A percentile compares a stretch with the other conserved stretches of the same genome.
phyloP scores from a whole-genome alignment of 495 filamentous ascomycete genomes.

The Trichoderma asperelloides region DNA sequence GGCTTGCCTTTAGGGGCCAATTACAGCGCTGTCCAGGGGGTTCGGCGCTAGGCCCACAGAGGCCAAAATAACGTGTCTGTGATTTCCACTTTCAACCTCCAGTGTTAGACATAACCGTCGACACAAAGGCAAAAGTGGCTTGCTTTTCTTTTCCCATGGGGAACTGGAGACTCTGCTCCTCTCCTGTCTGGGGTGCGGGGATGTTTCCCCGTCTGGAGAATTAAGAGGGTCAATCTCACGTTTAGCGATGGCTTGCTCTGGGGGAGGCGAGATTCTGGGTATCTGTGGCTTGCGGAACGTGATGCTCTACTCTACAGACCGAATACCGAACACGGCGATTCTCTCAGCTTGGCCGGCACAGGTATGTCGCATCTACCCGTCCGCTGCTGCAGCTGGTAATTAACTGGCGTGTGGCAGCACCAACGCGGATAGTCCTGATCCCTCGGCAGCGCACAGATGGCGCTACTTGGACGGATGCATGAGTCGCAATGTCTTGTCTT shows the following conservation, averaged over 20 bases:
- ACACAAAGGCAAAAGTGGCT: neutral
- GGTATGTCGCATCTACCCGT: too few species aligned
- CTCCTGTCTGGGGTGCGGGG: constrained; percentile 4
- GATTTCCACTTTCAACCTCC: neutral
- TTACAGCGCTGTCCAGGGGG: constrained; percentile 5
- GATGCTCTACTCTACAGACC: too few species aligned
- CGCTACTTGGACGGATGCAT: neutral
- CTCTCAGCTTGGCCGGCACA: too few species aligned
- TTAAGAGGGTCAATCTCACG: neutral
- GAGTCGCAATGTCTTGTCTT: neutral
- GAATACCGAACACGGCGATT: too few species aligned
- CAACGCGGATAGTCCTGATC: neutral
- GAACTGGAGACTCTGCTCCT: constrained; percentile 3
- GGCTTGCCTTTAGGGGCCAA: neutral
- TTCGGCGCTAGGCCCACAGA: neutral
- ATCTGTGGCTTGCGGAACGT: too few species aligned
- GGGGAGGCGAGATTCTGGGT: neutral
- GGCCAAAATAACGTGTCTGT: neutral
- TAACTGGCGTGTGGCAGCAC: too few species aligned
- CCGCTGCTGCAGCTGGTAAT: too few species aligned
- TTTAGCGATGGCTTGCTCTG: neutral
- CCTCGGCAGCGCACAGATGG: neutral
- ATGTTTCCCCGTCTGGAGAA: neutral
- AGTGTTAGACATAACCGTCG: neutral
- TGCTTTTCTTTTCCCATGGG: neutral